Conservation (phyloP, 495 filamentous ascomycete species). For the Penicillium lividum region DNA sequence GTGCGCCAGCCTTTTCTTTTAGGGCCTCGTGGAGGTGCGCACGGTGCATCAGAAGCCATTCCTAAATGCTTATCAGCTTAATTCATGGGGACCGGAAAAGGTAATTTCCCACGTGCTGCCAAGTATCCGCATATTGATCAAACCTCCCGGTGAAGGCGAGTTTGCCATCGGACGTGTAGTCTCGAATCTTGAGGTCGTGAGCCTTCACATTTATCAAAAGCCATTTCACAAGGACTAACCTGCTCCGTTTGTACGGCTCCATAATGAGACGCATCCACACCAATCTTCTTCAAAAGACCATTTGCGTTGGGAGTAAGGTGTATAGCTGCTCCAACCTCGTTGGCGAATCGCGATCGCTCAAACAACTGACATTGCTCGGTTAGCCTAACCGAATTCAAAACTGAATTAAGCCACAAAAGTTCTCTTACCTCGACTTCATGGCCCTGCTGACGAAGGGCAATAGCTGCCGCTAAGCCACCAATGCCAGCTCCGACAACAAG, state of each 20-base stretch:
- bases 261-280: constrained; percentile 36
- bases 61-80: constrained; percentile 22
- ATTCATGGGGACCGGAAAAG: neutral
- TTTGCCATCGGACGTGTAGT: constrained; percentile 32
- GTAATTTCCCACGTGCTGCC: constrained; percentile 36
- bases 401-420: neutral
- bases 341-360: constrained; percentile 52
- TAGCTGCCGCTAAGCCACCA: constrained; percentile 54
- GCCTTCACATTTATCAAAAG: neutral
- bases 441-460: constrained; percentile 53
- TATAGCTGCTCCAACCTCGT: constrained; percentile 56
- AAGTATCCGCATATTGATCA: constrained; percentile 34
- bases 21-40: constrained; percentile 49
- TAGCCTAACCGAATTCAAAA: neutral
- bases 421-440: constrained; percentile 48
- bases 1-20: constrained; percentile 41
- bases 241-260: constrained; percentile 38
- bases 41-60: constrained; percentile 55
- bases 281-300: constrained; percentile 44
- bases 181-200: constrained; percentile 26
- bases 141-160: constrained; percentile 32
- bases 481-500: constrained; percentile 57
- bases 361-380: constrained; percentile 39
- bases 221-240: constrained; percentile 12
- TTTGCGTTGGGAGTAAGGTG: constrained; percentile 57